Percentiles rank a stretch among this genome's conserved stretches.
Conservation (phyloP, 306 rosid genomes). For the Elaeagnus macrophylla region DNA sequence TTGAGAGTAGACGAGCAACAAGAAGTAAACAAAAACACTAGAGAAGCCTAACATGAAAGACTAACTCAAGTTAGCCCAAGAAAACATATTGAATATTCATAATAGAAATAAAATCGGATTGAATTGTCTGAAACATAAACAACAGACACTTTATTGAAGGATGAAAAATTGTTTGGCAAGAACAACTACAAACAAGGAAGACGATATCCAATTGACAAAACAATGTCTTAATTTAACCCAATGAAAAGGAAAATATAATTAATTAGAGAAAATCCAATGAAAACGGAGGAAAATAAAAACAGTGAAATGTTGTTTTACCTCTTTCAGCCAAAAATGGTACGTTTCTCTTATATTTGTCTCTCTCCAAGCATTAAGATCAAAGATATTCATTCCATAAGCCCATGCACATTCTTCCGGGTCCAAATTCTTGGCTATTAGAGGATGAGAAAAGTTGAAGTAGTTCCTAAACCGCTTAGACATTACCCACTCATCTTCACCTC, state of each 20-base stretch:
- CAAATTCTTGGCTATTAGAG: conserved; percentile 52
- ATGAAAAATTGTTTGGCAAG: too few relatives aligned
- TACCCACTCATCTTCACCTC: conserved; percentile 95
- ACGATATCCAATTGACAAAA: neutral
- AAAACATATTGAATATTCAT: too few relatives aligned
- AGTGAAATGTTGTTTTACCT: conserved; percentile 36
- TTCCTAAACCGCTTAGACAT: conserved; percentile 88
- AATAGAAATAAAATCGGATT: too few relatives aligned
- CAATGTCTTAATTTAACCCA: neutral
- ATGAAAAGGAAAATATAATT: neutral
- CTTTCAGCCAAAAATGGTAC: conserved; percentile 88
- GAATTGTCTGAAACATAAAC: too few relatives aligned
- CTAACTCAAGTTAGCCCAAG: too few relatives aligned
- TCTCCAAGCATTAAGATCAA: conserved; percentile 86
- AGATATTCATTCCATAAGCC: conserved; percentile 97
- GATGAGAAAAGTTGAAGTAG: conserved; percentile 95
- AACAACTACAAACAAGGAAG: neutral
- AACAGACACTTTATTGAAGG: too few relatives aligned
- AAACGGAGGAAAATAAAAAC: conserved; percentile 1
- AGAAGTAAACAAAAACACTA: too few relatives aligned
- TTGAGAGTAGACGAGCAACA: too few relatives aligned
- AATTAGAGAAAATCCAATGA: neutral
- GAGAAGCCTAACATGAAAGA: too few relatives aligned
- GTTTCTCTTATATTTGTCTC: conserved; percentile 61
- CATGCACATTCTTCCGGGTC: conserved; percentile 99